phyloP scores from a whole-genome alignment of 768 basidiomycete genomes.

The Suillus cothurnatus region DNA sequence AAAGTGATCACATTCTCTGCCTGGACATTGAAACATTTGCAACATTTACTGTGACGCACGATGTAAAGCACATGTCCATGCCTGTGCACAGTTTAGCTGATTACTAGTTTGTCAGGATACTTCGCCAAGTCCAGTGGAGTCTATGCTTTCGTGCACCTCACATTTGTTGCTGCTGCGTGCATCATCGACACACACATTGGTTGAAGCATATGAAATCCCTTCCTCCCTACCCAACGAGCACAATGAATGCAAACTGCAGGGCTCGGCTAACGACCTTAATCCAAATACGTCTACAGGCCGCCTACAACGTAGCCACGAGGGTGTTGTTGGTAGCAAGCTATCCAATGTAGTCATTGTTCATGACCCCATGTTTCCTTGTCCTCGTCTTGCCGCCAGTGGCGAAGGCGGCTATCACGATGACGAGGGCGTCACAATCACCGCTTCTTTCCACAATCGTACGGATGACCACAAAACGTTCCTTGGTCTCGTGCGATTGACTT shows the following conservation, averaged over 20 bases:
- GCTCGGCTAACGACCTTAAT: too few species aligned
- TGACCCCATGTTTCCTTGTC: conserved; percentile 6
- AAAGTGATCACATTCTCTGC: conserved; percentile 6
- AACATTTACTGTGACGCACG: conserved; percentile 1
- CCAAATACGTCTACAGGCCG: neutral
- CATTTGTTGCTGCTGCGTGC: conserved; percentile 1
- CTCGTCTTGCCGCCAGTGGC: neutral
- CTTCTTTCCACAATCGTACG: conserved; percentile 3
- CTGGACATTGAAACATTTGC: conserved; percentile 3
- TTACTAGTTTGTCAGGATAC: neutral
- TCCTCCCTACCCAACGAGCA: neutral
- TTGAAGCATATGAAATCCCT: conserved; percentile 5
- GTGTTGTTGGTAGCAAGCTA: conserved; percentile 5
- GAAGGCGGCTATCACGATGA: neutral
- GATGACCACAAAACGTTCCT: conserved; percentile 8
- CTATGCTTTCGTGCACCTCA: conserved; percentile 7
- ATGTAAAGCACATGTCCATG: neutral
- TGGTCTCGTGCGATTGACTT: conserved; percentile 7
- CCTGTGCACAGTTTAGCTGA: neutral
- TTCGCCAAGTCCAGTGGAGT: neutral
- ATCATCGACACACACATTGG: conserved; percentile 4
- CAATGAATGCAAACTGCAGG: neutral
- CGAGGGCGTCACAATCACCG: conserved; percentile 3
- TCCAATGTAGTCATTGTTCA: conserved; percentile 7
- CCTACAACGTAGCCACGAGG: conserved; percentile 5